These are phyloP conservation scores for Cyberlindnera misumaiensis DNA, from an alignment of 805 yeast species.

Conservation along the genomic window DNA sequence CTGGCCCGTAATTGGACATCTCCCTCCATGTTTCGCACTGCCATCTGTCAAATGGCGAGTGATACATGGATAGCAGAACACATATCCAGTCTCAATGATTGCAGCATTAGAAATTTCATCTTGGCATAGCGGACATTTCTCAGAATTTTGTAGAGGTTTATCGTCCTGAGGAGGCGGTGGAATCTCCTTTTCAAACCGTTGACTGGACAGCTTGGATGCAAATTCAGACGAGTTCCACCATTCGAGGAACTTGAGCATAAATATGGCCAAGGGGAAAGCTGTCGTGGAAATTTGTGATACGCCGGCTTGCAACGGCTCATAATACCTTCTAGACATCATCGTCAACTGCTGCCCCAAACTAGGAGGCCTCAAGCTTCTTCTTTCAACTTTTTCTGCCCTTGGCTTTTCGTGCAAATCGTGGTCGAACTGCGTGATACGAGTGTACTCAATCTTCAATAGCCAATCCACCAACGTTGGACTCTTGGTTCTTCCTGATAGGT, in stretches of 20 bases:
- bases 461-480: slow-evolving; percentile 59
- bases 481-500: slow-evolving; percentile 58
- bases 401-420: slow-evolving; percentile 18
- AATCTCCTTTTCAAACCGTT: slow-evolving; percentile 35
- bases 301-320: slow-evolving; percentile 12
- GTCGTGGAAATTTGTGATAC: slow-evolving; percentile 26
- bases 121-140: slow-evolving; percentile 64
- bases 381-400: background rate
- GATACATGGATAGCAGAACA: slow-evolving; percentile 85
- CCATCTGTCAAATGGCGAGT: slow-evolving; percentile 51
- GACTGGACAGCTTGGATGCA: slow-evolving; percentile 47
- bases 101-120: slow-evolving; percentile 69
- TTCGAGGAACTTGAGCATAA: slow-evolving; percentile 75
- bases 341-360: slow-evolving; percentile 20
- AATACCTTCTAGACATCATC: slow-evolving; percentile 6
- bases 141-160: slow-evolving; percentile 25
- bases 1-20: slow-evolving; percentile 80
- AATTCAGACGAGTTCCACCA: slow-evolving; percentile 89
- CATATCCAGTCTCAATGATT: slow-evolving; percentile 85
- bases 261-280: slow-evolving; percentile 74
- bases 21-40: slow-evolving; percentile 45
- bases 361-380: slow-evolving; percentile 16
- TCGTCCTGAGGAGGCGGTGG: slow-evolving; percentile 27
- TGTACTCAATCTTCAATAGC: slow-evolving; percentile 54
- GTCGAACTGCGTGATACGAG: slow-evolving; percentile 31